Evolutionary conservation across 345 rosid genomes (phyloP), one percentile per base, ranked within the genome.

Genomic region (Gossypium thurberi): DNA sequence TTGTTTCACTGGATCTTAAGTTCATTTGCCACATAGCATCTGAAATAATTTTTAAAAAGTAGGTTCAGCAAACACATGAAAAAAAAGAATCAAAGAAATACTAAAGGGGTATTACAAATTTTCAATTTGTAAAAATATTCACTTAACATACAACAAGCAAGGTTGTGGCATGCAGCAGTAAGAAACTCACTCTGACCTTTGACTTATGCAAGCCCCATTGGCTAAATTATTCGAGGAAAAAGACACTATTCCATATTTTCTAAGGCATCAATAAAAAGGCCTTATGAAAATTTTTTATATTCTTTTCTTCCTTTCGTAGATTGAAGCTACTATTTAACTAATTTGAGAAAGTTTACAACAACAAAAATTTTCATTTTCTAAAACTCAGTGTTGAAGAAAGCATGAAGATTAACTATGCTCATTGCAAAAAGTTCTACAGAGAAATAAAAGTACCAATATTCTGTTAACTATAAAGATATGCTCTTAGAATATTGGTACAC

Each of bases 11-110:
- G 13, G 87, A 65, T 70, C 92, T 85, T 82, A 93, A 82, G 87
- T 79, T 89, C 86, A 93, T 86, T 83, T 81, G 95, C 97, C 97
- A 93, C 92, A 93, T 85, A 67, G 89, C 88, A 81, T 89, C 99
- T 96, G 88, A 75, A 75, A 78, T 43, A 72, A 67, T 56, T 70
- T 57, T 44, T 70, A 59, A 77, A 9, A 53, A 70, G 70, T 14
- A 70, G 73, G 57, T 72, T 82, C 74, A 84, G 69, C 51, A 81
- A 51, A 78, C 47, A 23, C 58, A 68, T 61, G 5, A 42, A 57
- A 37, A 51, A 33, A 33, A 33, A 33, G 26, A 48, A 47, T n/a
- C 44, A 65, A 73, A 70, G 44, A 73, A 61, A 8, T 5, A 33
- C 65, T 25, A 58, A 14, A 2, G 48, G 6, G 48, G 9, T 10